Conservation (phyloP, 2,329 filamentous ascomycete species). For the Microdochium paspali region DNA sequence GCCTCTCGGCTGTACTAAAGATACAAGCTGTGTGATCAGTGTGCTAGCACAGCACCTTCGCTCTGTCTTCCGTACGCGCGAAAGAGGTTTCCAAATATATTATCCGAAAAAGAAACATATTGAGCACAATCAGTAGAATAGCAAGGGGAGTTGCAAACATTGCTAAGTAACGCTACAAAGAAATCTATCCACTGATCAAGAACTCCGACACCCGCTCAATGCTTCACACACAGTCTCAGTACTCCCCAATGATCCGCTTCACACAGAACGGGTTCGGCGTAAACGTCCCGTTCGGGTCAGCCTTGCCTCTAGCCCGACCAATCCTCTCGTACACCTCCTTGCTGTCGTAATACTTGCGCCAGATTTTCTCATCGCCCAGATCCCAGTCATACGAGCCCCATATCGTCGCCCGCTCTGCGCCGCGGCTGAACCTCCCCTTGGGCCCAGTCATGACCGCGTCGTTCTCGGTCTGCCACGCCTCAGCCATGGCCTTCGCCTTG, state of each 20-base stretch:
- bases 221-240: not conserved
- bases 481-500: slow-evolving; percentile 20
- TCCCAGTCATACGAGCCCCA: slow-evolving; percentile 30
- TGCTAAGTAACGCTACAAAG: not conserved
- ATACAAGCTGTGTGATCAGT: too few species aligned
- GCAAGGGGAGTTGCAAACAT: too few species aligned
- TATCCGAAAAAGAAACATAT: too few species aligned
- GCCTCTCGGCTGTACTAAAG: too few species aligned
- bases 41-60: too few species aligned
- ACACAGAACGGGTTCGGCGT: not conserved
- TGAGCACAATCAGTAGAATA: too few species aligned
- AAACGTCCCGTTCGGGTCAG: slow-evolving; percentile 18
- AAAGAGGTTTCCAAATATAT: too few species aligned
- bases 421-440: slow-evolving; percentile 25
- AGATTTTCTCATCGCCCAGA: slow-evolving; percentile 19
- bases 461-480: slow-evolving; percentile 31
- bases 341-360: slow-evolving; percentile 25
- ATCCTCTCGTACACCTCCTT: slow-evolving; percentile 26
- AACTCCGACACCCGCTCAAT: not conserved
- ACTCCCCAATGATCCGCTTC: not conserved
- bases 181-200: too few species aligned
- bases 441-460: slow-evolving; percentile 20
- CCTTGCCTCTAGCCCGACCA: slow-evolving; percentile 10
- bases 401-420: slow-evolving; percentile 24
- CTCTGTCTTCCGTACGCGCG: too few species aligned